Evolutionary conservation across 2,329 filamentous ascomycete species (phyloP), one percentile per base, ranked within the genome.

Genomic region (Venturia carpophila): DNA sequence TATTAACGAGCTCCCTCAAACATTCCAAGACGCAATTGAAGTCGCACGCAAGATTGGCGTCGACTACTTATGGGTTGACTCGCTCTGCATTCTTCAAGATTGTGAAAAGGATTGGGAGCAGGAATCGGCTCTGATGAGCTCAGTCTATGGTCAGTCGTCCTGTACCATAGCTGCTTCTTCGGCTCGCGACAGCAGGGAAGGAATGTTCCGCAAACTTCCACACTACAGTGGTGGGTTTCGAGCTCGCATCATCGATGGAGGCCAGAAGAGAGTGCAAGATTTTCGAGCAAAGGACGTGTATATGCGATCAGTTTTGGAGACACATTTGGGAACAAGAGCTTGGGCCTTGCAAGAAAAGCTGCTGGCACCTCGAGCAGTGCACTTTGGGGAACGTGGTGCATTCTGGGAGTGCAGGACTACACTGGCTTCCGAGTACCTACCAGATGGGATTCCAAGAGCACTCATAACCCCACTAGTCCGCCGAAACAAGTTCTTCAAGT

Each of bases 41-140:
- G 37, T 65, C 27, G 24, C 60, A 13, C 21, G 60, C 21, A 24
- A 49, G 21, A 43, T 65, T 1, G 60, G 60, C 9, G 39, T 63
- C 56, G 17, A 24, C 6, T 65, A 52, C 30, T 45, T 65, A 17
- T 65, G 64, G 64, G 47, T 65, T 41, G 64, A 65, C 45, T 65
- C 41, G 5, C 37, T 65, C 5, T 65, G 64, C 41, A 65, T 65
- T 30, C 9, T 65, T n/a, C 64, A 65, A 27, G 60, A 63, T 24
- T 37, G 62, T 21, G 42, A 47, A 19, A 41, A n/a, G 30, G 64
- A 65, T 37, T 65, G 64, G 64, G 37, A 49, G 37, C 21, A 37
- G 41, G 42, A 65, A 30, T 34, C 39, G 11, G 41, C 24, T 11
- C 11, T 42, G 19, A 65, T 65, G 64, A n/a, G 10, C 21, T 21